Evolutionary conservation across 2,329 filamentous ascomycete species (phyloP).

Genomic region (Fusarium sp.): DNA sequence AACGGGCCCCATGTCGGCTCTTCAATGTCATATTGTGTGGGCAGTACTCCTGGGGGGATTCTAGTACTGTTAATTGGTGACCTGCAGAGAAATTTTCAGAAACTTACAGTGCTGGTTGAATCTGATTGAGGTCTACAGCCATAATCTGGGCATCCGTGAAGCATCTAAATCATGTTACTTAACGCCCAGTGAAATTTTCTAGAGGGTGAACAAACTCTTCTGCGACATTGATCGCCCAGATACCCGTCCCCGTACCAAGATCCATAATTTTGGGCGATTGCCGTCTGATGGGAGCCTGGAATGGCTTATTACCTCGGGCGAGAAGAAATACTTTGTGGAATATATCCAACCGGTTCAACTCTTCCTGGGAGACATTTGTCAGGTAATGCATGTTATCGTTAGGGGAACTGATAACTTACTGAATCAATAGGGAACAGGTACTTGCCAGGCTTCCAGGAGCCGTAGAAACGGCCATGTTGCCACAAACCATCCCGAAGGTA

Average conservation of each 20-base stretch:
- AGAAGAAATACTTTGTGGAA: slow-evolving; percentile 82
- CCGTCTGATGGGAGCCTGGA: slow-evolving; percentile 39
- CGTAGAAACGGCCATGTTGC: slow-evolving; percentile 79
- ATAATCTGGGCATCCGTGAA: slow-evolving; percentile 51
- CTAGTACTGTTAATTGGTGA: slow-evolving; percentile 58
- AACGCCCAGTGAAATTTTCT: background rate
- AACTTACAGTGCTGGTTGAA: slow-evolving; percentile 57
- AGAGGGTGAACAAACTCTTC: slow-evolving; percentile 65
- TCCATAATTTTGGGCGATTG: slow-evolving; percentile 64
- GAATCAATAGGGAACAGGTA: slow-evolving; percentile 85
- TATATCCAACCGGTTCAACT: slow-evolving; percentile 84
- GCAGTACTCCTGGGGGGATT: slow-evolving; percentile 71
- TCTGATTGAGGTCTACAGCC: slow-evolving; percentile 57
- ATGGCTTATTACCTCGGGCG: slow-evolving; percentile 64
- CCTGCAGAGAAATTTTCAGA: background rate
- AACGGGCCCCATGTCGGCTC: slow-evolving; percentile 70
- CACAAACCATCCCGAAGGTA: slow-evolving; percentile 51
- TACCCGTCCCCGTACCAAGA: slow-evolving; percentile 88
- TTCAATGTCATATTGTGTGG: slow-evolving; percentile 80
- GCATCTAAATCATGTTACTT: slow-evolving; percentile 35
- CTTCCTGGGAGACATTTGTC: slow-evolving; percentile 62
- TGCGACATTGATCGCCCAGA: slow-evolving; percentile 91
- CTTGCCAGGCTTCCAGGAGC: slow-evolving; percentile 74
- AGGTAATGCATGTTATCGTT: slow-evolving; percentile 12
- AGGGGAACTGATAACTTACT: slow-evolving; percentile 58